Percentiles rank a stretch among this genome's conserved stretches.
These are phyloP conservation scores for Teratosphaeria destructans DNA, from an alignment of 2,329 filamentous ascomycete species.

Conservation along the genomic window DNA sequence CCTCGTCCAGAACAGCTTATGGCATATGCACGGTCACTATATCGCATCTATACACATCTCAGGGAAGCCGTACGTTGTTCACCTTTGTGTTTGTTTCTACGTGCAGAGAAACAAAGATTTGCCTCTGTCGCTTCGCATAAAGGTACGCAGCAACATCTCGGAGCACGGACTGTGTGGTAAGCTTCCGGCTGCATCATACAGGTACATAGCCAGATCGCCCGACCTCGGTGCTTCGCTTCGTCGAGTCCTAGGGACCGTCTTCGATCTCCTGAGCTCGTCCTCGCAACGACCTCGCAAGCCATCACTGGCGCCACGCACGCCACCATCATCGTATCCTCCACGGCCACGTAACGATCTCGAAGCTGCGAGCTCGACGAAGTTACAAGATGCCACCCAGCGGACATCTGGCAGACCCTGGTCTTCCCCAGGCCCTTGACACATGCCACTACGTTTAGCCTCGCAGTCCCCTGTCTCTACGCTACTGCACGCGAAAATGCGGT, in stretches of 20 bases:
- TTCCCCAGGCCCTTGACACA: background rate
- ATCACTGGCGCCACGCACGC: background rate
- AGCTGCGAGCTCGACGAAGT: background rate
- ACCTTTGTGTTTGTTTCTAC: background rate
- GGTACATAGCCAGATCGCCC: background rate
- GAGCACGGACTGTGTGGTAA: background rate
- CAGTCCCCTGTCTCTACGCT: conserved; percentile 1
- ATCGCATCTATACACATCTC: background rate
- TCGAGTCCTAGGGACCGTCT: background rate
- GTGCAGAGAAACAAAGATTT: background rate
- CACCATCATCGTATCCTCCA: background rate
- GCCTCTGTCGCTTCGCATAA: background rate
- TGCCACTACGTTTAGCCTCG: conserved; percentile 3
- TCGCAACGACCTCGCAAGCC: background rate
- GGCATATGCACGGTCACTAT: background rate
- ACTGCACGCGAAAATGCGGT: background rate
- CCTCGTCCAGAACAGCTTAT: background rate
- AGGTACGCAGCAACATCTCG: background rate
- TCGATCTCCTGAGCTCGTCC: background rate
- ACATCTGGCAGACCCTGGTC: background rate
- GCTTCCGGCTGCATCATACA: background rate
- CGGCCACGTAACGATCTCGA: background rate
- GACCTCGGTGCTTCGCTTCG: background rate
- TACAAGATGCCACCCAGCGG: background rate
- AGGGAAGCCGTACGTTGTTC: background rate